Evolutionary conservation across 768 basidiomycete genomes (phyloP).

Genomic region (Collybia nuda): DNA sequence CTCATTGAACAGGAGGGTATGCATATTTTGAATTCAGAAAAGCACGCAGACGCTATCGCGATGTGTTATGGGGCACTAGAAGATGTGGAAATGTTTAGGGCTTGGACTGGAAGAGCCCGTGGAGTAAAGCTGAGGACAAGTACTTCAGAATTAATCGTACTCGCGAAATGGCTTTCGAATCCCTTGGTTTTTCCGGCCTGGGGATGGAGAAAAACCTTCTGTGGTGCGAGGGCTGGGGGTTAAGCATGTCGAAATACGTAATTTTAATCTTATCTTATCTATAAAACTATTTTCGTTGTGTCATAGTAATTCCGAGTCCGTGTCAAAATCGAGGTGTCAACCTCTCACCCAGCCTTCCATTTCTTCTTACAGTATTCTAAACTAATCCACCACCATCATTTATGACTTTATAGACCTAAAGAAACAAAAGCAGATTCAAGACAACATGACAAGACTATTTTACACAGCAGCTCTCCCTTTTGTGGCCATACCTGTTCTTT

Average conservation of each 20-base stretch:
- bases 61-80: slow-evolving; percentile 41
- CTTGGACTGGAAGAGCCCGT: slow-evolving; percentile 29
- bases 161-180: slow-evolving; percentile 32
- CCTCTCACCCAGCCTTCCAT: too few relatives aligned
- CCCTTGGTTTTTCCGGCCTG: slow-evolving; percentile 35
- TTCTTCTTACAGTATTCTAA: too few relatives aligned
- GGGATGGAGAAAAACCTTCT: slow-evolving; percentile 29
- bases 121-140: slow-evolving; percentile 18
- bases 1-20: slow-evolving; percentile 33
- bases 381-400: too few relatives aligned
- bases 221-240: background rate
- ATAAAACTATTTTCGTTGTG: too few relatives aligned
- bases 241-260: too few relatives aligned
- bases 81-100: slow-evolving; percentile 31
- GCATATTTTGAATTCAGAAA: slow-evolving; percentile 23
- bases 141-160: slow-evolving; percentile 23
- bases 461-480: too few relatives aligned
- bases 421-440: too few relatives aligned
- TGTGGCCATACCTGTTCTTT: background rate
- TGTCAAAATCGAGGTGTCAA: too few relatives aligned
- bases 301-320: too few relatives aligned
- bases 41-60: slow-evolving; percentile 36
- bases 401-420: too few relatives aligned
- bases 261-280: too few relatives aligned
- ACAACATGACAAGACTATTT: too few relatives aligned